Base-by-base conservation (phyloP, 2,329 filamentous ascomycete genomes). In the Chlorencoelia australis region DNA sequence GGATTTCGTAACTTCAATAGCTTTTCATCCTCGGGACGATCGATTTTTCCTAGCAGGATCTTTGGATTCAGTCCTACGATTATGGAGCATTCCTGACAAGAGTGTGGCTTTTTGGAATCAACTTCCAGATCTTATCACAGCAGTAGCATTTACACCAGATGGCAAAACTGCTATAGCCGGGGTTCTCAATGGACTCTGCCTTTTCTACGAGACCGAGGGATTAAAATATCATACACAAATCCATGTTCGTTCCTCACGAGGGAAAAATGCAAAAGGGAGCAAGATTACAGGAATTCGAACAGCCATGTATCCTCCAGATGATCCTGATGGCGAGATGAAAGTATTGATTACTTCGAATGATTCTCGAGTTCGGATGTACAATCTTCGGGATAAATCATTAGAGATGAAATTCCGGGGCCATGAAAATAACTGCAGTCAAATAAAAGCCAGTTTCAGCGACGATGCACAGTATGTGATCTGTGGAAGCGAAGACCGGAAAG, bases 61-160 rank as follows among this genome's bases (percentile, higher is more conserved):
- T 1, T 68, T 96, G 5, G 91, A 98, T 56, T 82, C 80, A 1
- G 88, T 87, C 47, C 60, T 98, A 33, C 73, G 91, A 11, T 63
- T 98, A 2, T 98, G 91, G 91, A 95, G 87, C 54, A 98, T 98
- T 30, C 88, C 91, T 0, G 91, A 98, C 58, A 95, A 93, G 57
- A 77, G 72, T n/a, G 83, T 96, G 18, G 88, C 88, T 0, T 96
- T 78, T 55, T 80, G 79, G 46, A 79, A 72, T 7, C 75, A 82
- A 28, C 65, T 88, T 0, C 75, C 81, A 0, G 88, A 95, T 48
- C 82, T 96, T 59, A 87, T 96, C 44, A 98, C 91, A 0, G 86
- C 91, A 1, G 89, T 96, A 0, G 79, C 84, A 0, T 98, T 98
- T 52, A 86, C 87, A 0, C 91, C 91, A 0, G 88, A 96, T 53